Percentiles rank a stretch among this genome's conserved stretches.
These are phyloP conservation scores for Gymnopilus junonius DNA, from an alignment of 768 basidiomycete genomes.

Conservation along the genomic window DNA sequence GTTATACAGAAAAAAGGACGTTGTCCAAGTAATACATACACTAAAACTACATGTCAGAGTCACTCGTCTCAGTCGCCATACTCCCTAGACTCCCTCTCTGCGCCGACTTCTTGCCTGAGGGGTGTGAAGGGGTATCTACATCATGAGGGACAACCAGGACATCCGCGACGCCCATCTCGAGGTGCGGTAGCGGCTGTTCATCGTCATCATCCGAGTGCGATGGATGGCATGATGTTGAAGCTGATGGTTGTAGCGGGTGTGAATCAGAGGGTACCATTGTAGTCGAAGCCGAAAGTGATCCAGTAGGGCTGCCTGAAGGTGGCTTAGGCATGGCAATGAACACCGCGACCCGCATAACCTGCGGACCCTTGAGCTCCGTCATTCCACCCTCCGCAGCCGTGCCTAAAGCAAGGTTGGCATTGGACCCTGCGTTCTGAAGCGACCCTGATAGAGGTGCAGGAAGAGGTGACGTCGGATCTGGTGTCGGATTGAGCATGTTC, in stretches of 20 bases:
- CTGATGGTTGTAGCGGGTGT: neutral
- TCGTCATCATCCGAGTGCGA: slow-evolving; percentile 10
- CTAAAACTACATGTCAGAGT: neutral
- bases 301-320: neutral
- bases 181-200: slow-evolving; percentile 30
- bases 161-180: slow-evolving; percentile 38
- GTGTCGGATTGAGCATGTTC: slow-evolving; percentile 23
- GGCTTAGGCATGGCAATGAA: slow-evolving; percentile 39
- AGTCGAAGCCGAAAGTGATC: neutral
- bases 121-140: neutral
- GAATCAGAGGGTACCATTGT: neutral
- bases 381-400: slow-evolving; percentile 1
- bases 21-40: neutral
- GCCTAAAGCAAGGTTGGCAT: slow-evolving; percentile 3
- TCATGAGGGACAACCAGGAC: slow-evolving; percentile 19
- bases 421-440: slow-evolving; percentile 6
- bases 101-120: neutral
- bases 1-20: too few species aligned
- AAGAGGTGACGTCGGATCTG: slow-evolving; percentile 20
- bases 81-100: slow-evolving; percentile 2
- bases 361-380: slow-evolving; percentile 16
- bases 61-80: neutral
- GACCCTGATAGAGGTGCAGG: slow-evolving; percentile 14
- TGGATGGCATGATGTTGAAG: neutral
- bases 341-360: slow-evolving; percentile 32